Conservation (phyloP, 1,284 basidiomycete species). For the Pseudozyma tsukubaensis region DNA sequence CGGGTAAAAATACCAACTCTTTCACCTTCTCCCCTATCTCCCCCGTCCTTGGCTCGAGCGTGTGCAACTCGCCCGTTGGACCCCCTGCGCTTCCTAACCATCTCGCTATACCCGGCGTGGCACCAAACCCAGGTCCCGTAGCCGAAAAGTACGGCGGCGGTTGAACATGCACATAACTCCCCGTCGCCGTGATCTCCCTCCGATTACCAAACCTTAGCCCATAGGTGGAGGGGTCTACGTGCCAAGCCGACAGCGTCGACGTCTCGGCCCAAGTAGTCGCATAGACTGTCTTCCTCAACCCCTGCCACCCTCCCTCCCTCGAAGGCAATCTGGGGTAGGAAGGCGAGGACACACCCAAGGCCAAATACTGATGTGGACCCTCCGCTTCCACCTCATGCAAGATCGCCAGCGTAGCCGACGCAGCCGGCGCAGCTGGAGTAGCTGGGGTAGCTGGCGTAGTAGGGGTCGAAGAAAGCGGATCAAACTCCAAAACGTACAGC, state of each 20-base stretch:
- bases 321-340: too few relatives aligned
- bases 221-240: constrained; percentile 13
- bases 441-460: too few relatives aligned
- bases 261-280: constrained; percentile 58
- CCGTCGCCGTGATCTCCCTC: constrained; percentile 47
- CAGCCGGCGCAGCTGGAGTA: too few relatives aligned
- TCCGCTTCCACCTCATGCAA: constrained; percentile 19
- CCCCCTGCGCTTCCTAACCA: constrained; percentile 60
- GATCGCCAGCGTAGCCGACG: constrained; percentile 41
- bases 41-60: constrained; percentile 38
- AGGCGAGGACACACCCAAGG: constrained; percentile 22
- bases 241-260: constrained; percentile 51
- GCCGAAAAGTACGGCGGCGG: constrained; percentile 35
- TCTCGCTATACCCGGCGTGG: constrained; percentile 14
- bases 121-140: constrained; percentile 50
- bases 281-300: constrained; percentile 45
- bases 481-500: constrained; percentile 55
- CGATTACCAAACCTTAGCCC: constrained; percentile 18
- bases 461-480: constrained; percentile 19
- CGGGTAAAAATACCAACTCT: constrained; percentile 54
- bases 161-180: constrained; percentile 59
- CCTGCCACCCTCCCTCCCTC: too few relatives aligned
- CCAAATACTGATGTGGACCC: constrained; percentile 60
- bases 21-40: constrained; percentile 35
- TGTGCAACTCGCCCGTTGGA: constrained; percentile 62